Percentiles rank a stretch among this genome's conserved stretches.
phyloP scores from a whole-genome alignment of 169 alveolate species.

The Eimeria acervulina region DNA sequence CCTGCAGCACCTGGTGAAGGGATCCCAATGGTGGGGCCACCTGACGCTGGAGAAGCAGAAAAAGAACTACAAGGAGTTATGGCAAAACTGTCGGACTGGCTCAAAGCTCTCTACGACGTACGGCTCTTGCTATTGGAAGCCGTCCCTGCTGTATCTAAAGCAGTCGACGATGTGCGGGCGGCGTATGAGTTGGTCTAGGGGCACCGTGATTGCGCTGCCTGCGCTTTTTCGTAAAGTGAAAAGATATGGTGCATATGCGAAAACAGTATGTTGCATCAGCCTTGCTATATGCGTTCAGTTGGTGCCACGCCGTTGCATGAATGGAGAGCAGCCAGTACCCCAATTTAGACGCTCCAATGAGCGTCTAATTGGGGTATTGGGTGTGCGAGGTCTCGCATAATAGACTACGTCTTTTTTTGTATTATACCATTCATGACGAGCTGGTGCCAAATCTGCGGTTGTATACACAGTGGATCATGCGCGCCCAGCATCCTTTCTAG shows the following conservation, averaged over 20 bases:
- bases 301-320: background rate
- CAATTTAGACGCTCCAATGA: background rate
- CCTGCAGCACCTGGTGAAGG: background rate
- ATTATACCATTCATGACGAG: background rate
- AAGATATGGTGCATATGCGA: background rate
- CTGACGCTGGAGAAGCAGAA: background rate
- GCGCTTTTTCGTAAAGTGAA: background rate
- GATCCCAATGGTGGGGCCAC: background rate
- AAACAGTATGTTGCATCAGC: background rate
- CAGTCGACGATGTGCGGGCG: constrained; percentile 1
- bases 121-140: background rate
- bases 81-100: background rate
- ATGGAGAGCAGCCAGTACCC: background rate
- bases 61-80: background rate
- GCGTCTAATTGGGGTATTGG: background rate
- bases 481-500: background rate
- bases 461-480: background rate
- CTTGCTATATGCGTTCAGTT: background rate
- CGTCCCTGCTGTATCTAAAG: background rate
- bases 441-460: background rate
- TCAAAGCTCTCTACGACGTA: background rate
- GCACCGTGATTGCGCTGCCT: background rate
- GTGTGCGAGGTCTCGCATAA: background rate
- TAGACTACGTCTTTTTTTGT: constrained; percentile 17
- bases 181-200: background rate